Evolutionary conservation across 2,329 filamentous ascomycete species (phyloP).

Genomic region (Neofusicoccum umdonicola): DNA sequence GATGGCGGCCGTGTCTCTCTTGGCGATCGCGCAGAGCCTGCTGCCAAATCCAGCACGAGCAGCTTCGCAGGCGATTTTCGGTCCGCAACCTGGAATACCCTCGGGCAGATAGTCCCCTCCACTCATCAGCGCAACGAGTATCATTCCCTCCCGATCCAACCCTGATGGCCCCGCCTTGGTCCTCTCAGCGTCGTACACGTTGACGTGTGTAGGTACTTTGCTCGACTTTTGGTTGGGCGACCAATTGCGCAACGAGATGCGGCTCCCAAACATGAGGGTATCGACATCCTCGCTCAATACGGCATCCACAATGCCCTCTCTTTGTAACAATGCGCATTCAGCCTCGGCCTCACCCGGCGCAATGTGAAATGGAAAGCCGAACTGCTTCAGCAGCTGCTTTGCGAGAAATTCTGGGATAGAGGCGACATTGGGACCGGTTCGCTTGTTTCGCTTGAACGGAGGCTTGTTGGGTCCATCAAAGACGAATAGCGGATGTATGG

Average conservation of each 20-base stretch:
- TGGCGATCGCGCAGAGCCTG: slow-evolving; percentile 65
- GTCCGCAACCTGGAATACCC: slow-evolving; percentile 82
- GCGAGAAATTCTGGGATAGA: slow-evolving; percentile 70
- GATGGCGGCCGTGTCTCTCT: slow-evolving; percentile 59
- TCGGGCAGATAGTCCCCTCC: slow-evolving; percentile 91
- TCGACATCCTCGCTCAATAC: slow-evolving; percentile 97
- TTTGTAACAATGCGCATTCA: slow-evolving; percentile 85
- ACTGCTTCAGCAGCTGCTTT: slow-evolving; percentile 78
- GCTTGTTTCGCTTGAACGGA: slow-evolving; percentile 83
- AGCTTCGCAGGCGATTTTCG: slow-evolving; percentile 86
- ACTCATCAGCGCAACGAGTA: slow-evolving; percentile 89
- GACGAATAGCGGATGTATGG: slow-evolving; percentile 85
- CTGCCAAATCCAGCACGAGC: slow-evolving; percentile 83
- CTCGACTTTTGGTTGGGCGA: slow-evolving; percentile 65
- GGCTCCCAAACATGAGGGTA: slow-evolving; percentile 94
- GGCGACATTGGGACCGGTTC: slow-evolving; percentile 61
- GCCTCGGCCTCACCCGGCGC: slow-evolving; percentile 95
- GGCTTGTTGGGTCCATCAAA: slow-evolving; percentile 88
- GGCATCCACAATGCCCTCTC: slow-evolving; percentile 73
- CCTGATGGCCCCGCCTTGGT: slow-evolving; percentile 57
- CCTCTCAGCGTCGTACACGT: slow-evolving; percentile 67
- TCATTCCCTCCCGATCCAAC: slow-evolving; percentile 83
- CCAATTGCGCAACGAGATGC: slow-evolving; percentile 76
- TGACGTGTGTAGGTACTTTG: slow-evolving; percentile 79
- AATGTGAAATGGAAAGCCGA: slow-evolving; percentile 79